Base-by-base conservation (phyloP, 1,284 basidiomycete species). In the Apiotrichum brassicae region DNA sequence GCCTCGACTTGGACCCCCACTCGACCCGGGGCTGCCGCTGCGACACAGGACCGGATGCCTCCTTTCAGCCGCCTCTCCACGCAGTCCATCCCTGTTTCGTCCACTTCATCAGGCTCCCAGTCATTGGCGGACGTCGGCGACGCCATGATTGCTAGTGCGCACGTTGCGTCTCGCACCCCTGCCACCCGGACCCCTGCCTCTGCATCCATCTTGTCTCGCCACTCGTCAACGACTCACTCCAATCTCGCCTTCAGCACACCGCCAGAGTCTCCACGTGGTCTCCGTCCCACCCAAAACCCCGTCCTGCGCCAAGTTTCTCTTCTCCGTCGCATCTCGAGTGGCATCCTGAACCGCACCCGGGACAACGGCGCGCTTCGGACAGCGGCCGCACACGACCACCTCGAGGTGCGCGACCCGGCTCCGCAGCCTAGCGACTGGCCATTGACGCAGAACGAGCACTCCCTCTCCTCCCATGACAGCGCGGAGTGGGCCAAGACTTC, bases 361-460 rank as follows among this genome's bases (percentile, higher is more conserved):
- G n/a, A 44, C 40, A 20, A 22, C 44, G 24, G 38, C 32, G 24
- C 19, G 32, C 18, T n/a, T 36, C 40, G 25, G 13, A 3, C 26
- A n/a, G 6, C 40, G 13, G 20, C 33, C 33, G 12, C 25, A 1
- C 5, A 18, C 13, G 26, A 42, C 7, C 48, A 54, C 14, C 25
- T 59, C 12, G 60, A 66, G 22, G 59, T 71, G 1, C 53, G 63
- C 6, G 70, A 70, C 55, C 68, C 68, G 1, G 57, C 61, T 13
- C 63, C 66, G 6, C 63, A 58, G 20, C 70, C 70, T 1, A 41
- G 48, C 1, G 56, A 70, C 1, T 65, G 64, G 62, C 66, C 66
- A 1, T 53, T 70, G 9, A 43, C 25, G 2, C 19, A 6, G 0
- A 19, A 6, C 4, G 12, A 11, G 4, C 18, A 23, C 6, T 43